phyloP scores from a whole-genome alignment of 225 moss, liverwort and hornwort genomes.

The Antitrichia curtipendula region DNA sequence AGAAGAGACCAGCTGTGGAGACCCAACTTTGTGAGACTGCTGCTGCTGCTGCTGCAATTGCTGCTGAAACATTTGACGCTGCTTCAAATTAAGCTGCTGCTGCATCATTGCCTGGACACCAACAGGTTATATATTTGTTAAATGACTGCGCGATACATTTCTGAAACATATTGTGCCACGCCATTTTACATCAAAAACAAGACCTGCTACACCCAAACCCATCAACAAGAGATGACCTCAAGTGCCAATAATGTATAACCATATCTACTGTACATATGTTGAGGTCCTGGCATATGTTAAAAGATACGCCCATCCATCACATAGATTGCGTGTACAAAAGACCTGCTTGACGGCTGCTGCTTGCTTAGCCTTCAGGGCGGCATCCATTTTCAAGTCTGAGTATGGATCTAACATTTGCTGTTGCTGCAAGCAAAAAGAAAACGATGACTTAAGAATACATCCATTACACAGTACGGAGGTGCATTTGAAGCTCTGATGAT shows the following conservation, averaged over 20 bases:
- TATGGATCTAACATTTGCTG: slow-evolving; percentile 57
- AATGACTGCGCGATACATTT: not conserved
- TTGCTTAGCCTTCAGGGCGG: slow-evolving; percentile 59
- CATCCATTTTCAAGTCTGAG: slow-evolving; percentile 43
- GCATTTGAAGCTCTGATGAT: not conserved
- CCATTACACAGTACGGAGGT: not conserved
- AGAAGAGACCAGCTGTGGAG: slow-evolving; percentile 81
- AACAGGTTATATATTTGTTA: not conserved
- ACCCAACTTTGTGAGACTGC: slow-evolving; percentile 60
- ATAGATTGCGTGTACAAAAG: not conserved
- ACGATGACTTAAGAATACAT: not conserved
- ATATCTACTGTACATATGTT: not conserved
- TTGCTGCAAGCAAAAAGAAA: slow-evolving; percentile 22
- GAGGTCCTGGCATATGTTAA: not conserved
- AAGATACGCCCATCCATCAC: not conserved
- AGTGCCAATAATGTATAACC: not conserved
- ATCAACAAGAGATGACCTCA: not conserved
- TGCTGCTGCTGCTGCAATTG: slow-evolving; percentile 74
- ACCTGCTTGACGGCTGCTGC: slow-evolving; percentile 43
- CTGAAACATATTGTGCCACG: not conserved
- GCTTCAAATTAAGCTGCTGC: slow-evolving; percentile 22
- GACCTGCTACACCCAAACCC: not conserved
- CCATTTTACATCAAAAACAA: not conserved
- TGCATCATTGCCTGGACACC: slow-evolving; percentile 38
- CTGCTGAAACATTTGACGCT: slow-evolving; percentile 31